Percentiles rank a stretch among this genome's conserved stretches.
phyloP scores from a whole-genome alignment of 805 yeast species.

The Isabelozyma heimii region DNA sequence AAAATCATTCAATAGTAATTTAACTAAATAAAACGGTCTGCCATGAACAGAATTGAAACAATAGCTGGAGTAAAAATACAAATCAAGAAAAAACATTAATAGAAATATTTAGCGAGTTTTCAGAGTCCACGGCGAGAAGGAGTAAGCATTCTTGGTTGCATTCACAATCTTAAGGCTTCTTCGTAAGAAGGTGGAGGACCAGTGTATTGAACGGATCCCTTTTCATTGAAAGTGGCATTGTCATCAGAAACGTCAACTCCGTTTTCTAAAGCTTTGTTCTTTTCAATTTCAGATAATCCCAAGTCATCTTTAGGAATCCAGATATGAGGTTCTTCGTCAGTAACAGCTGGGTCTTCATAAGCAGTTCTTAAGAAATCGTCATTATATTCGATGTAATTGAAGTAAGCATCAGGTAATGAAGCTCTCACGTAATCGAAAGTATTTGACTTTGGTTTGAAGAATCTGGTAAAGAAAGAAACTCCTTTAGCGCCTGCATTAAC shows the following conservation, averaged over 20 bases:
- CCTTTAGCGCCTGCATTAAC: constrained; percentile 6
- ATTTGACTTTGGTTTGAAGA: constrained; percentile 48
- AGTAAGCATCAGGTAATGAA: constrained; percentile 40
- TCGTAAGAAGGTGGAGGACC: constrained; percentile 75
- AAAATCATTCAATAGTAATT: no score
- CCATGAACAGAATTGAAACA: not conserved
- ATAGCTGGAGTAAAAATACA: not conserved
- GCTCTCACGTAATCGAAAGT: constrained; percentile 45
- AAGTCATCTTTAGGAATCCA: constrained; percentile 71
- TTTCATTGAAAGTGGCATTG: constrained; percentile 56
- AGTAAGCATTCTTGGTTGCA: not conserved
- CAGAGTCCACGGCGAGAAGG: not conserved
- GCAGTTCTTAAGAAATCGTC: constrained; percentile 39
- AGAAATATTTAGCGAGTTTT: not conserved
- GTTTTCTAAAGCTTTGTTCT: constrained; percentile 52
- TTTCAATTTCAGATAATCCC: constrained; percentile 64
- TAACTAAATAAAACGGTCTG: not conserved
- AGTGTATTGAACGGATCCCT: constrained; percentile 49
- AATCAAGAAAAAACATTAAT: not conserved
- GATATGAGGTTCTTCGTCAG: constrained; percentile 55
- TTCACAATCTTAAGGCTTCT: constrained; percentile 39
- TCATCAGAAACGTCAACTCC: constrained; percentile 56
- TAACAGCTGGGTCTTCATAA: constrained; percentile 57
- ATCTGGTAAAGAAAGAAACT: constrained; percentile 31
- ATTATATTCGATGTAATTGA: constrained; percentile 40